A percentile compares a stretch with the other conserved stretches of the same genome.
Evolutionary conservation across 2,329 filamentous ascomycete genomes (phyloP).

Genomic region (Juglanconis juglandina): DNA sequence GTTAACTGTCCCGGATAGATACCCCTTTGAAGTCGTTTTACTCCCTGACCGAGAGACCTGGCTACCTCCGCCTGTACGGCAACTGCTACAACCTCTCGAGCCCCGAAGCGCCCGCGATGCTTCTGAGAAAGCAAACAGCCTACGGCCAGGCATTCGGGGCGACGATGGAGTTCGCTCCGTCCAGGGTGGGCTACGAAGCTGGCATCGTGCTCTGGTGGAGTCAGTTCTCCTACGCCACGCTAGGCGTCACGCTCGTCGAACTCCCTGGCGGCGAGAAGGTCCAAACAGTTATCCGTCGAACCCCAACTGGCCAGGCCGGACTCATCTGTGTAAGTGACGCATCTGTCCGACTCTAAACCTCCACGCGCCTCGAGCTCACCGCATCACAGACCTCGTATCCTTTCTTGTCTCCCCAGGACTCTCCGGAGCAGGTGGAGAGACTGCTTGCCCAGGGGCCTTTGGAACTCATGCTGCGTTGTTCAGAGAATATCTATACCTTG

Average conservation of each 20-base stretch:
- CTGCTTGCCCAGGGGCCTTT: not conserved
- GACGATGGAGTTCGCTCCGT: slow-evolving; percentile 43
- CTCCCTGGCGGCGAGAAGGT: slow-evolving; percentile 9
- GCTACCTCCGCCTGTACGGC: slow-evolving; percentile 46
- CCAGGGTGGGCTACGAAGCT: slow-evolving; percentile 43
- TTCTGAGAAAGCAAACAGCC: slow-evolving; percentile 51
- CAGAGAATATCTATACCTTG: not conserved
- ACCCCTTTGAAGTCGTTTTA: slow-evolving; percentile 46
- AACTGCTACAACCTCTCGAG: slow-evolving; percentile 49
- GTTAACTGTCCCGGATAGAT: slow-evolving; percentile 28
- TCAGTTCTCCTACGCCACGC: slow-evolving; percentile 36
- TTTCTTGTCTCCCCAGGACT: not conserved
- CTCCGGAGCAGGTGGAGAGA: slow-evolving; percentile 1
- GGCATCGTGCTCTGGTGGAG: slow-evolving; percentile 54
- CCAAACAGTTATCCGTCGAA: slow-evolving; percentile 19
- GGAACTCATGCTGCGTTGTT: slow-evolving; percentile 1
- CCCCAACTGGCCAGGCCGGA: slow-evolving; percentile 22
- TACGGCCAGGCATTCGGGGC: slow-evolving; percentile 40
- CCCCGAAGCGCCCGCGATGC: slow-evolving; percentile 48
- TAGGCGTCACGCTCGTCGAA: slow-evolving; percentile 26
- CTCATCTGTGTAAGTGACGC: slow-evolving; percentile 19
- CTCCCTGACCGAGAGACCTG: slow-evolving; percentile 41
- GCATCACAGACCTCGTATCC: slow-evolving; percentile 11
- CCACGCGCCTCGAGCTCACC: not conserved
- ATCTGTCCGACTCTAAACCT: not conserved